A percentile compares a stretch with the other conserved stretches of the same genome.
These are phyloP conservation scores for Elasticomyces elasticus DNA, from an alignment of 495 filamentous ascomycete species.

Conservation along the genomic window DNA sequence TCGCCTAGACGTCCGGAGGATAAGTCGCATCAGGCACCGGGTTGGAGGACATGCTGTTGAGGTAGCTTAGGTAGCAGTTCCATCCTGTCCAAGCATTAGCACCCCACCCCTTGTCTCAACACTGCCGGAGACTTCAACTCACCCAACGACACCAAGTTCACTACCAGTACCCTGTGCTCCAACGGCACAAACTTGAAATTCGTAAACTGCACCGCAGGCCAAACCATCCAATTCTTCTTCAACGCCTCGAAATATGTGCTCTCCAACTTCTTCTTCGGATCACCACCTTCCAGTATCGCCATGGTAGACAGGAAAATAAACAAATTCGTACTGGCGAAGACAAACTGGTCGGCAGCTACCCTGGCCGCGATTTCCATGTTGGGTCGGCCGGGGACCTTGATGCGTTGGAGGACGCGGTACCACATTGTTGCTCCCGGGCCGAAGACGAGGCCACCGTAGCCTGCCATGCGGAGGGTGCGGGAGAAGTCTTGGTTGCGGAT, in stretches of 20 bases:
- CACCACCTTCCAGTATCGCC: conserved; percentile 74
- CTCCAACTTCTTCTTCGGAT: conserved; percentile 59
- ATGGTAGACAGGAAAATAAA: conserved; percentile 74
- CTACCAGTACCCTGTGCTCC: conserved; percentile 74
- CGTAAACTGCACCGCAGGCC: conserved; percentile 80
- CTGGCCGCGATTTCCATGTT: conserved; percentile 68
- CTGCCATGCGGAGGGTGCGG: conserved; percentile 79
- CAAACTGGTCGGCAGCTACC: conserved; percentile 70
- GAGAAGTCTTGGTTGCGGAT: conserved; percentile 67
- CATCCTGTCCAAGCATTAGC: conserved; percentile 50
- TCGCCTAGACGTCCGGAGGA: conserved; percentile 19
- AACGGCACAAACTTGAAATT: conserved; percentile 90
- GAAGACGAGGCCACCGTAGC: conserved; percentile 88
- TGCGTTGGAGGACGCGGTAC: conserved; percentile 69
- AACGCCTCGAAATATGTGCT: conserved; percentile 59
- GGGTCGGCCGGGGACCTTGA: conserved; percentile 50
- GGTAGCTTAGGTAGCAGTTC: conserved; percentile 89
- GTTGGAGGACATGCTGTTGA: conserved; percentile 49
- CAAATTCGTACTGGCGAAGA: conserved; percentile 78
- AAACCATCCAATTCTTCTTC: conserved; percentile 79
- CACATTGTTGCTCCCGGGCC: conserved; percentile 83
- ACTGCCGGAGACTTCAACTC: conserved; percentile 27
- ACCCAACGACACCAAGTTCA: conserved; percentile 75
- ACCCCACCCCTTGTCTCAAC: neutral
- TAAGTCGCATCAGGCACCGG: conserved; percentile 11